Percentiles rank a stretch among this genome's conserved stretches.
These are phyloP conservation scores for Petunia secreta DNA, from an alignment of 257 asterid species.

Conservation along the genomic window DNA sequence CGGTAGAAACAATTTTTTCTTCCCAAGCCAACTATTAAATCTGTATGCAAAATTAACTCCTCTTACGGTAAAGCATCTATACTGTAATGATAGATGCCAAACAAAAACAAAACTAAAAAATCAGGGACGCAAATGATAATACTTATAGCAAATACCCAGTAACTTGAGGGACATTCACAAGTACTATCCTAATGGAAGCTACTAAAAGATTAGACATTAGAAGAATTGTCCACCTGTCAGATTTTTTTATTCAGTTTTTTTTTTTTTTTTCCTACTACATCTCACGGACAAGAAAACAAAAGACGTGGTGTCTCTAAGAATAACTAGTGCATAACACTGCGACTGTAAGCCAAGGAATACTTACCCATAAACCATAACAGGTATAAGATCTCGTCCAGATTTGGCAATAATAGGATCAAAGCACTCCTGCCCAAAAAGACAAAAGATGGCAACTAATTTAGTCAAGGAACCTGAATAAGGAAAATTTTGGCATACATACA, in stretches of 20 bases:
- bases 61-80: neutral
- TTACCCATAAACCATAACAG: slow-evolving; percentile 99
- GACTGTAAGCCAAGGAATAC: slow-evolving; percentile 32
- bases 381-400: slow-evolving; percentile 99
- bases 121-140: neutral
- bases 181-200: neutral
- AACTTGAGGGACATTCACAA: neutral
- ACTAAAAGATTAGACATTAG: slow-evolving; percentile 3
- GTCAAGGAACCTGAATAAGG: neutral
- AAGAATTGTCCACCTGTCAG: neutral
- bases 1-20: neutral
- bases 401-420: slow-evolving; percentile 95
- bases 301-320: neutral
- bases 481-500: neutral
- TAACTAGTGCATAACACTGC: neutral
- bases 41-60: neutral
- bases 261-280: neutral
- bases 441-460: slow-evolving; percentile 8
- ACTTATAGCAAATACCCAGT: neutral
- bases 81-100: neutral
- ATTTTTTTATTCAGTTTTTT: neutral
- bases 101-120: neutral
- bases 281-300: neutral
- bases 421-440: slow-evolving; percentile 69
- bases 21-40: neutral